Evolutionary conservation across 768 basidiomycete genomes (phyloP).

Genomic region (Naganishia friedmannii): DNA sequence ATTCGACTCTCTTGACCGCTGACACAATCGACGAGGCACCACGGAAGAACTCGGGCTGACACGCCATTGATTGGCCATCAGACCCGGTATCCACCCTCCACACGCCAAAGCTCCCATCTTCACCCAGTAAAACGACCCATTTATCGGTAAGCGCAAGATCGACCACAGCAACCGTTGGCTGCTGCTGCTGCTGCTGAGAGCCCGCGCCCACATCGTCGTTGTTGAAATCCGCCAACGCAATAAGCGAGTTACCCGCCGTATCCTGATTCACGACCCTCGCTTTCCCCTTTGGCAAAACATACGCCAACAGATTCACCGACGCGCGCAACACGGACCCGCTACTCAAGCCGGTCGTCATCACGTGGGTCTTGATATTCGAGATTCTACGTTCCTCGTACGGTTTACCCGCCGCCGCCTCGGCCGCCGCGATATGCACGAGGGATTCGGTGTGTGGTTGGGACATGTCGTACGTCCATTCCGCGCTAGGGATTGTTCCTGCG

Average conservation of each 20-base stretch:
- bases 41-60: neutral
- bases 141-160: slow-evolving; percentile 22
- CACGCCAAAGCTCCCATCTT: slow-evolving; percentile 21
- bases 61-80: slow-evolving; percentile 1
- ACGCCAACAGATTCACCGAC: slow-evolving; percentile 13
- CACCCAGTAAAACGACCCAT: slow-evolving; percentile 8
- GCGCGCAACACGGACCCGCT: neutral
- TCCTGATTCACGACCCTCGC: slow-evolving; percentile 20
- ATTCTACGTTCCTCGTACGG: slow-evolving; percentile 24
- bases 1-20: neutral
- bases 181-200: neutral
- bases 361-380: slow-evolving; percentile 24
- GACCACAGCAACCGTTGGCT: neutral
- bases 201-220: too few species aligned
- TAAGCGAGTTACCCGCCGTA: slow-evolving; percentile 5
- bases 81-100: slow-evolving; percentile 19
- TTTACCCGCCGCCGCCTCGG: too few species aligned
- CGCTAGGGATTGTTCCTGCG: neutral
- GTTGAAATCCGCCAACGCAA: neutral
- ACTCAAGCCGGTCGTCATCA: slow-evolving; percentile 18
- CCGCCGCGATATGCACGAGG: neutral
- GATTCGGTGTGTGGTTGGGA: slow-evolving; percentile 8
- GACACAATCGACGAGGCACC: too few species aligned
- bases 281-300: slow-evolving; percentile 21
- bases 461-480: slow-evolving; percentile 5